Conservation (phyloP, 1,284 basidiomycete species). For the Leccinum angustisporum region DNA sequence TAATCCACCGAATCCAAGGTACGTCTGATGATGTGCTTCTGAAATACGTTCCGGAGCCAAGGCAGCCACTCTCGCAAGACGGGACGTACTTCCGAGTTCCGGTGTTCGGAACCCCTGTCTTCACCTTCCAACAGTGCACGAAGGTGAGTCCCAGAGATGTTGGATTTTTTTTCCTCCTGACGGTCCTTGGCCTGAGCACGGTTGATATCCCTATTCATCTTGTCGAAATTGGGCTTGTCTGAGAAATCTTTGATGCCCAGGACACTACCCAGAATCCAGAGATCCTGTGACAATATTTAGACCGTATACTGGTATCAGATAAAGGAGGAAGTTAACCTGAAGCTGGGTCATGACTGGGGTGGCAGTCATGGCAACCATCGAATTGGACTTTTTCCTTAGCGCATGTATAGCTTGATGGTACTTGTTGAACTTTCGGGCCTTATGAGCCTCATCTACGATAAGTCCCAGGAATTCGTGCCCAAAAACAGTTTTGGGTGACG, state of each 20-base stretch:
- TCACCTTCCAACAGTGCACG: not conserved
- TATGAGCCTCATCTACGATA: slow-evolving; percentile 9
- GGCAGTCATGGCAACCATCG: slow-evolving; percentile 4
- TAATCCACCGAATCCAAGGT: not conserved
- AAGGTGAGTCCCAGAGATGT: not conserved
- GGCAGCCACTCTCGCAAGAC: not conserved
- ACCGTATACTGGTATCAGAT: not conserved
- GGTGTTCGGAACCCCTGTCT: not conserved
- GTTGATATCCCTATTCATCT: not conserved
- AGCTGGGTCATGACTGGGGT: slow-evolving; percentile 6
- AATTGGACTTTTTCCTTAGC: not conserved
- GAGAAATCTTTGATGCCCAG: not conserved
- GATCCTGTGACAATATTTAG: not conserved
- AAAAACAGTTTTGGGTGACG: not conserved
- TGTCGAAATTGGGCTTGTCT: not conserved
- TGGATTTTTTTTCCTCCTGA: not conserved
- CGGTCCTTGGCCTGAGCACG: not conserved
- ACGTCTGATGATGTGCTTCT: not conserved
- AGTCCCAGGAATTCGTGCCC: not conserved
- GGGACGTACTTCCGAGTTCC: not conserved
- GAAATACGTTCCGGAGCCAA: not conserved
- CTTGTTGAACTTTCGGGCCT: slow-evolving; percentile 6
- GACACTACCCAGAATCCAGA: not conserved
- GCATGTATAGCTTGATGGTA: not conserved
- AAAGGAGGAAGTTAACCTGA: not conserved